phyloP scores from a whole-genome alignment of 495 filamentous ascomycete genomes.

The Neurospora africana region DNA sequence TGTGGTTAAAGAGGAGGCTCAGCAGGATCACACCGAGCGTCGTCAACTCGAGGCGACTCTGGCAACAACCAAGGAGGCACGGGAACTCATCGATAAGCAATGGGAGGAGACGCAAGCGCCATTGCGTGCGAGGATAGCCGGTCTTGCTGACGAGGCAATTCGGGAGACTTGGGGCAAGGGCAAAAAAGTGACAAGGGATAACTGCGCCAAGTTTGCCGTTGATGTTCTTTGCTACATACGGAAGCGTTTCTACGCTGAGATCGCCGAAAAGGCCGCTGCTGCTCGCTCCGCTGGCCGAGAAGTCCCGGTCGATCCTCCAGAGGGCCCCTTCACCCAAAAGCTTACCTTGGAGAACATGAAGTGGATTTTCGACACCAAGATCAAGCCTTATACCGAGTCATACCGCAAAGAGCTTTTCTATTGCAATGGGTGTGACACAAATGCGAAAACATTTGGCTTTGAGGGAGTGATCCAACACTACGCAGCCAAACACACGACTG shows the following conservation, averaged over 20 bases:
- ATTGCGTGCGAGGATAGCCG: constrained; percentile 46
- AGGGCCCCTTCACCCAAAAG: constrained; percentile 44
- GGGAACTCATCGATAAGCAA: constrained; percentile 48
- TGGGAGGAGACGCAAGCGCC: constrained; percentile 61
- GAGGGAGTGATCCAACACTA: constrained; percentile 73
- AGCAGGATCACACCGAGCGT: constrained; percentile 25
- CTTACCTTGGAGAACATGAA: constrained; percentile 77
- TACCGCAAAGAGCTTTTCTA: constrained; percentile 60
- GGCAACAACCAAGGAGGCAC: constrained; percentile 40
- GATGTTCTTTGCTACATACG: constrained; percentile 55
- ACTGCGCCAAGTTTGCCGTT: constrained; percentile 51
- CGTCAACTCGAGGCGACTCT: constrained; percentile 16
- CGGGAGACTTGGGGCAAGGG: constrained; percentile 47
- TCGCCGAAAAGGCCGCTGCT: constrained; percentile 38
- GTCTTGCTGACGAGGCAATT: constrained; percentile 56
- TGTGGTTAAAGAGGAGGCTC: constrained; percentile 26
- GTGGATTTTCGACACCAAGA: constrained; percentile 67
- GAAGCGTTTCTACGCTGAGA: constrained; percentile 48
- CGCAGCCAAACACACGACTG: constrained; percentile 64
- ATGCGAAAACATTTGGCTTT: constrained; percentile 56
- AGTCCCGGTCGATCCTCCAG: constrained; percentile 33
- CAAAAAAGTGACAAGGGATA: constrained; percentile 45
- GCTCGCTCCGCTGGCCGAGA: constrained; percentile 32
- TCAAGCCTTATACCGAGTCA: constrained; percentile 53
- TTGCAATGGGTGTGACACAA: constrained; percentile 56